These are phyloP conservation scores for Tardiomyces digboiensis DNA, from an alignment of 1,139 yeast species.

Conservation along the genomic window DNA sequence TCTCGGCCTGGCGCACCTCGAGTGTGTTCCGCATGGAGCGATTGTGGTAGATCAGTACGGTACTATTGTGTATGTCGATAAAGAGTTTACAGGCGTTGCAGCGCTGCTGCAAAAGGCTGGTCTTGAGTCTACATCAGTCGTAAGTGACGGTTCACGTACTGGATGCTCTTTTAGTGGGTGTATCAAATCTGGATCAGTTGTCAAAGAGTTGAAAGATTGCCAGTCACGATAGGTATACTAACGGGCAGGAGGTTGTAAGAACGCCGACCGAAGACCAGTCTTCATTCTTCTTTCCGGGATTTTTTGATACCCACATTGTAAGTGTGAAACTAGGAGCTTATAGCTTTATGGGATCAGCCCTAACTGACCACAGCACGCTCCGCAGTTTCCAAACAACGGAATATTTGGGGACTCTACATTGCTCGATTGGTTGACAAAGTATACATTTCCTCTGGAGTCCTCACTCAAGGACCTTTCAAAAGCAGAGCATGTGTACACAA, in stretches of 20 bases:
- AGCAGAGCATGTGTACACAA: constrained; percentile 54
- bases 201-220: not conserved
- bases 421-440: constrained; percentile 77
- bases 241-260: not conserved
- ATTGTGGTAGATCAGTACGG: constrained; percentile 47
- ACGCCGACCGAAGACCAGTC: constrained; percentile 6
- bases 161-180: no score
- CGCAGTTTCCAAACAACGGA: constrained; percentile 94
- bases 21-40: constrained; percentile 39
- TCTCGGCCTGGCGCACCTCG: constrained; percentile 32
- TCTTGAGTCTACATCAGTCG: constrained; percentile 3
- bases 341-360: constrained; percentile 2
- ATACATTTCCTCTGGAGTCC: constrained; percentile 84
- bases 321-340: constrained; percentile 2
- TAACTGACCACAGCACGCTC: constrained; percentile 50
- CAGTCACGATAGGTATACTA: not conserved
- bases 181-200: no score
- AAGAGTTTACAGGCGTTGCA: constrained; percentile 10
- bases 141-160: no score
- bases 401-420: constrained; percentile 80
- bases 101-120: constrained; percentile 11
- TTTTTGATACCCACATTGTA: constrained; percentile 78
- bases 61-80: constrained; percentile 34
- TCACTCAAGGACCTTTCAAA: constrained; percentile 39
- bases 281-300: constrained; percentile 79